These are phyloP conservation scores for Colletotrichum sp. DNA, from an alignment of 2,329 filamentous ascomycete genomes.

Conservation along the genomic window DNA sequence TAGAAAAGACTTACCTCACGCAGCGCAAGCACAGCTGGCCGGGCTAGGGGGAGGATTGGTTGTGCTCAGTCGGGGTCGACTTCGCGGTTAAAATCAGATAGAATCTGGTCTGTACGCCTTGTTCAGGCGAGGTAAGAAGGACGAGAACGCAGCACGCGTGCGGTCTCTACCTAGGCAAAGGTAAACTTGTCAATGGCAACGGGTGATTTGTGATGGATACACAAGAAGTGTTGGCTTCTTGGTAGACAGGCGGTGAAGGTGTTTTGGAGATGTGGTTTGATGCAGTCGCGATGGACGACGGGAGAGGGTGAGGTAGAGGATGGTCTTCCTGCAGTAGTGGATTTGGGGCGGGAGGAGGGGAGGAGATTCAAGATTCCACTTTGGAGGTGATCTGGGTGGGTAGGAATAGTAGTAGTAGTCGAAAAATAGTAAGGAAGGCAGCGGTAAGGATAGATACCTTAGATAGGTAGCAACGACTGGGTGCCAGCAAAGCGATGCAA, in stretches of 20 bases:
- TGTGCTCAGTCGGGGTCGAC: slow-evolving; percentile 55
- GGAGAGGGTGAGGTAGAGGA: neutral
- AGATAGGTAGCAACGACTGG: neutral
- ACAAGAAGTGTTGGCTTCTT: slow-evolving; percentile 7
- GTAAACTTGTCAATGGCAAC: slow-evolving; percentile 18
- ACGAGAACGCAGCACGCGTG: neutral
- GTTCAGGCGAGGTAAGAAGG: slow-evolving; percentile 33
- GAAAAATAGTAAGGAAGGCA: neutral
- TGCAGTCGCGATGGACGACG: slow-evolving; percentile 5
- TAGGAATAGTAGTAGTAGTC: neutral
- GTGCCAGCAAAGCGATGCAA: neutral
- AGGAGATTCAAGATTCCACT: slow-evolving; percentile 23
- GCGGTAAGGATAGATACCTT: neutral
- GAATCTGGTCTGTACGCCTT: slow-evolving; percentile 30
- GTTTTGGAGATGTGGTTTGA: neutral
- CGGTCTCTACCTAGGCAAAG: slow-evolving; percentile 23
- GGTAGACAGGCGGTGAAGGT: neutral
- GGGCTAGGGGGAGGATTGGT: slow-evolving; percentile 59
- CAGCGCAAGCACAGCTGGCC: slow-evolving; percentile 81
- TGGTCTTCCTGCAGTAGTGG: slow-evolving; percentile 20
- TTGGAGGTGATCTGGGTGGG: slow-evolving; percentile 17
- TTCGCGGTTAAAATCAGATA: slow-evolving; percentile 30
- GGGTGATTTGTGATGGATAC: neutral
- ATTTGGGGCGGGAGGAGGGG: slow-evolving; percentile 16
- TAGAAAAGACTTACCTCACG: slow-evolving; percentile 67